Percentiles rank a stretch among this genome's conserved stretches.
Conservation (phyloP, 2,329 filamentous ascomycete species). For the Botryotinia calthae region DNA sequence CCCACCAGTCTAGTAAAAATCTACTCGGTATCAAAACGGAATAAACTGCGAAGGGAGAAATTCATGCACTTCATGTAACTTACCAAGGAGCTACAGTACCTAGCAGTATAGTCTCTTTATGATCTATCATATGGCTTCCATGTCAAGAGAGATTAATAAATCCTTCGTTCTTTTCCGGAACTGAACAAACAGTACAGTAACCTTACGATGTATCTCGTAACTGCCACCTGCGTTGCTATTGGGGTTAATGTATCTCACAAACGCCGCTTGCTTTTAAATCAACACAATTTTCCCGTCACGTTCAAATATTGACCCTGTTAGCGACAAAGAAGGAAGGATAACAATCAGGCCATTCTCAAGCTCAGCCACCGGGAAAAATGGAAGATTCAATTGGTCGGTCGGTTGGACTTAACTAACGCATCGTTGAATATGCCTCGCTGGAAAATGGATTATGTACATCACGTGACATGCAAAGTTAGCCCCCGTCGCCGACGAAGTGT, state of each 20-base stretch:
- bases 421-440: not conserved
- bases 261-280: slow-evolving; percentile 2
- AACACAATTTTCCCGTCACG: not conserved
- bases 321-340: not conserved
- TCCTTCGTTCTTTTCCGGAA: not conserved
- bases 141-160: not conserved
- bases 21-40: slow-evolving; percentile 12
- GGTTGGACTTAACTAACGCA: not conserved
- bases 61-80: not conserved
- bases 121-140: slow-evolving; percentile 8
- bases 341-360: not conserved
- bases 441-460: not conserved
- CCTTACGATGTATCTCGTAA: slow-evolving; percentile 1
- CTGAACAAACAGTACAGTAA: not conserved
- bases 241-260: not conserved
- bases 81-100: not conserved
- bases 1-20: slow-evolving; percentile 1
- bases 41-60: not conserved
- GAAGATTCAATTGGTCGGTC: not conserved
- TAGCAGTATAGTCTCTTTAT: not conserved
- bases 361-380: not conserved
- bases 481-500: not conserved
- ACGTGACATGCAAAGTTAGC: not conserved
- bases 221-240: not conserved
- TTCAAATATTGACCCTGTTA: not conserved